A percentile compares a stretch with the other conserved stretches of the same genome.
Conservation (phyloP, 1,284 basidiomycete species). For the Cystobasidium slooffiae region DNA sequence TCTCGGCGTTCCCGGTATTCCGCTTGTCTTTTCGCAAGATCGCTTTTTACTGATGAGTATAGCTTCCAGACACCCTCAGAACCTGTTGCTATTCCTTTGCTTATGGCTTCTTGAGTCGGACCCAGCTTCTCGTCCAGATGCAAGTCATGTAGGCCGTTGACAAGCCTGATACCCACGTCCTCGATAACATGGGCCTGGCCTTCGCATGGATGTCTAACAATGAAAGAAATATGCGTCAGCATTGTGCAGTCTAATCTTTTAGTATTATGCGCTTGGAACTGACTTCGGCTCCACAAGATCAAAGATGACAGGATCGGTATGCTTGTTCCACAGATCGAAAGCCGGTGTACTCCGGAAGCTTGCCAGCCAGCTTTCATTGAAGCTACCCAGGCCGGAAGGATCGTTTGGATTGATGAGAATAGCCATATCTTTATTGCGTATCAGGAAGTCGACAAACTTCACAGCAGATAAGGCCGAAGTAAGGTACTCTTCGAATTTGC, state of each 20-base stretch:
- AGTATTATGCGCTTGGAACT: not conserved
- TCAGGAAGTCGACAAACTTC: constrained; percentile 79
- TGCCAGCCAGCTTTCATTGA: constrained; percentile 79
- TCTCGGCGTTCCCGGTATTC: constrained; percentile 39
- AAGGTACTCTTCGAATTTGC: constrained; percentile 77
- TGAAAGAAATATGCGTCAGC: not conserved
- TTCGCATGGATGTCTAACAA: constrained; percentile 73
- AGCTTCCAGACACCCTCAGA: constrained; percentile 69
- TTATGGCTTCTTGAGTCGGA: constrained; percentile 81
- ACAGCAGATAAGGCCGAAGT: constrained; percentile 77
- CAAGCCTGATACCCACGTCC: constrained; percentile 82
- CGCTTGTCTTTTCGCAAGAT: constrained; percentile 46
- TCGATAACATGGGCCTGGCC: constrained; percentile 84
- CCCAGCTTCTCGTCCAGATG: constrained; percentile 86
- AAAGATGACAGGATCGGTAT: constrained; percentile 85
- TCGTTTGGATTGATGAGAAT: constrained; percentile 39
- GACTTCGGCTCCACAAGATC: constrained; percentile 80
- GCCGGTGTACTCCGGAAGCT: constrained; percentile 83
- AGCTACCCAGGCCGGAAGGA: constrained; percentile 63
- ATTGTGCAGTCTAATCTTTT: not conserved
- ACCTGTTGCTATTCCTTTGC: constrained; percentile 71
- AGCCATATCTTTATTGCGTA: constrained; percentile 63
- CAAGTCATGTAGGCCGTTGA: constrained; percentile 87
- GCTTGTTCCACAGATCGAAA: constrained; percentile 81
- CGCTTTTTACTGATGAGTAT: constrained; percentile 45